Conservation (phyloP, 805 yeast genomes). For the Nakazawaea pomicola region DNA sequence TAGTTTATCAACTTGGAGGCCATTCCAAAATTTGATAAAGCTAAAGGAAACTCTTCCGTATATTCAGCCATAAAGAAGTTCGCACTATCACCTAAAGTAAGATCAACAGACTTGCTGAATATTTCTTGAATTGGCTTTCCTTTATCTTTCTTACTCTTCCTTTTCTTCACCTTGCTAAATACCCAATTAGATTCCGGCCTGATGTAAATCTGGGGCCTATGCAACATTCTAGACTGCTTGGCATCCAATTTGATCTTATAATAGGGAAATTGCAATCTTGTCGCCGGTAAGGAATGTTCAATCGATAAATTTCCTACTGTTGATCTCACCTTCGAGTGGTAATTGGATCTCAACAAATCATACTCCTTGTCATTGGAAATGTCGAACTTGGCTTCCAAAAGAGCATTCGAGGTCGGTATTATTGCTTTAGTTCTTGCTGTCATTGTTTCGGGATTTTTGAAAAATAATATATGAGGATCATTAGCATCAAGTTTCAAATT, state of each 20-base stretch:
- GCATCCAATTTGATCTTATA: constrained; percentile 74
- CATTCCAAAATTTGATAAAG: constrained; percentile 90
- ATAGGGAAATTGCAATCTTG: constrained; percentile 82
- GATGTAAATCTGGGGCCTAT: constrained; percentile 69
- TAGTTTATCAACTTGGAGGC: constrained; percentile 90
- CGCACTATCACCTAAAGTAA: constrained; percentile 81
- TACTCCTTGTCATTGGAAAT: constrained; percentile 87
- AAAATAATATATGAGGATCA: constrained; percentile 75
- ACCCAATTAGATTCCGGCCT: constrained; percentile 74
- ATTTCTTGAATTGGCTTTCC: constrained; percentile 77
- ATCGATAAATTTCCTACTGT: constrained; percentile 87
- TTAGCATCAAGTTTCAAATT: constrained; percentile 70
- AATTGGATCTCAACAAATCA: constrained; percentile 75
- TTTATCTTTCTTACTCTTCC: constrained; percentile 87
- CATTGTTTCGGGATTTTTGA: constrained; percentile 26
- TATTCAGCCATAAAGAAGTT: constrained; percentile 79
- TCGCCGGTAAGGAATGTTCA: constrained; percentile 88
- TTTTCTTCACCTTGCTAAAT: constrained; percentile 66
- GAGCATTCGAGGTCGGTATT: constrained; percentile 50
- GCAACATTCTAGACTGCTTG: constrained; percentile 69
- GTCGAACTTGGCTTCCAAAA: constrained; percentile 60
- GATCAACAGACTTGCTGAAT: constrained; percentile 64
- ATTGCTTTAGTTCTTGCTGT: constrained; percentile 23
- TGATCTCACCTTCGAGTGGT: constrained; percentile 87
- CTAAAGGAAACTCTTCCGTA: constrained; percentile 82